These are phyloP conservation scores for Zoysia matrella DNA, from an alignment of 202 grass and related monocot species.

Conservation along the genomic window DNA sequence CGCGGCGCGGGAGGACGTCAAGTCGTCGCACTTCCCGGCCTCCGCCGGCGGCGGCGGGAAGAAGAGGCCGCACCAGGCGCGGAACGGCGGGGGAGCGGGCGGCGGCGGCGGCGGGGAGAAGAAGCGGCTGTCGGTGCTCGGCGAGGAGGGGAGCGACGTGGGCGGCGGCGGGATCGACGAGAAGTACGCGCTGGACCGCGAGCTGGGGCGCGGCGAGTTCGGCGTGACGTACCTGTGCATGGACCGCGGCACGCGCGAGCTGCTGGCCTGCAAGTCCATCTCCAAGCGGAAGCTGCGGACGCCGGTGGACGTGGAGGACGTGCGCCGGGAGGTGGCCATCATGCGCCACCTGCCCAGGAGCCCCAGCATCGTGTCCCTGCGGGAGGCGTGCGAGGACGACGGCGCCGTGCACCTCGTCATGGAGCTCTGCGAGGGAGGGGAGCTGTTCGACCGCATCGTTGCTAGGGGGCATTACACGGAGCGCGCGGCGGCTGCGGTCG, in stretches of 20 bases:
- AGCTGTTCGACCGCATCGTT: conserved; percentile 93
- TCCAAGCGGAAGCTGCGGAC: conserved; percentile 75
- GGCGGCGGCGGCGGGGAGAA: conserved; percentile 37
- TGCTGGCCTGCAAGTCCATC: conserved; percentile 84
- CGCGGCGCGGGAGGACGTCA: conserved; percentile 80
- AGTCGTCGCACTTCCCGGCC: conserved; percentile 71
- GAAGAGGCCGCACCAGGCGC: conserved; percentile 72
- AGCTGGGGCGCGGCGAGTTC: conserved; percentile 83
- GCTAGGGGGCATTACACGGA: conserved; percentile 82
- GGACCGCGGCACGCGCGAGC: conserved; percentile 55
- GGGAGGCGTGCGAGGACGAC: conserved; percentile 78
- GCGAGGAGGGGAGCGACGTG: conserved; percentile 48
- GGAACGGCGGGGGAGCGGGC: conserved; percentile 41
- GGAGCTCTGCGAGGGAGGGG: conserved; percentile 95
- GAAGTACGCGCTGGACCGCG: conserved; percentile 67
- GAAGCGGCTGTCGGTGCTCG: conserved; percentile 83
- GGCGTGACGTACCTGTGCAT: conserved; percentile 74
- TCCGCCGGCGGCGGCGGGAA: conserved; percentile 41
- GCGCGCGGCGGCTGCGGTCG: conserved; percentile 72
- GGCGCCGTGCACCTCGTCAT: conserved; percentile 92
- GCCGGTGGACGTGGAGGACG: conserved; percentile 75
- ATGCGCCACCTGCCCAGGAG: conserved; percentile 73
- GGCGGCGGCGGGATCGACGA: conserved; percentile 65
- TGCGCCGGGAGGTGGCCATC: conserved; percentile 83
- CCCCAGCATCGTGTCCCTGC: conserved; percentile 74